Percentiles rank a stretch among this genome's conserved stretches.
phyloP scores from a whole-genome alignment of 75 land plant genomes.

The Picea glauca region DNA sequence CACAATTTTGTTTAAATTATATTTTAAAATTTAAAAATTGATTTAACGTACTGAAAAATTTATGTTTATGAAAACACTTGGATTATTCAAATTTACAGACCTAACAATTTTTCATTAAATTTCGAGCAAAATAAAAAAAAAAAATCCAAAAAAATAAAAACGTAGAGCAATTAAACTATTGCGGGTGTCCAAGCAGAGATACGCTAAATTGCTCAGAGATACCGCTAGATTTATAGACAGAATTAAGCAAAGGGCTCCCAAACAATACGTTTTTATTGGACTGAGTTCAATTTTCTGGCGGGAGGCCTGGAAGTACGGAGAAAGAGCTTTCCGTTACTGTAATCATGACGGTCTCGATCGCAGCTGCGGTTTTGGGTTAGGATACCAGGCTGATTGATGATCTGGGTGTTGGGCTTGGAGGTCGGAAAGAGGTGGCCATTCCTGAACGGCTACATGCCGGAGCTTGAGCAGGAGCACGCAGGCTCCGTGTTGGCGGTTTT shows the following conservation, averaged over 20 bases:
- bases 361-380: conserved; percentile 86
- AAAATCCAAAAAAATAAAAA: too few relatives aligned
- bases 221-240: conserved; percentile 23
- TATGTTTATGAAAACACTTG: too few relatives aligned
- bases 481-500: conserved; percentile 72
- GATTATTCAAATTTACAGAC: too few relatives aligned
- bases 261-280: conserved; percentile 42
- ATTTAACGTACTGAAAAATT: too few relatives aligned
- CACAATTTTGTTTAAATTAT: too few relatives aligned
- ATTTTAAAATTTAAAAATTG: too few relatives aligned
- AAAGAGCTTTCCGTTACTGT: conserved; percentile 90
- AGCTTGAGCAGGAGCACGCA: conserved; percentile 83
- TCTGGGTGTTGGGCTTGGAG: conserved; percentile 56
- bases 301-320: conserved; percentile 99
- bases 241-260: conserved; percentile 27
- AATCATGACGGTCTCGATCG: conserved; percentile 85
- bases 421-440: conserved; percentile 12
- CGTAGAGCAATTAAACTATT: too few relatives aligned
- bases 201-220: neutral
- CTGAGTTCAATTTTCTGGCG: conserved; percentile 92
- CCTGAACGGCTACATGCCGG: conserved; percentile 52
- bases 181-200: too few relatives aligned
- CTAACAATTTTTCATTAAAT: too few relatives aligned
- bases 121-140: too few relatives aligned
- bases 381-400: conserved; percentile 77